phyloP scores from a whole-genome alignment of 345 rosid species.

The Populus ilicifolia region DNA sequence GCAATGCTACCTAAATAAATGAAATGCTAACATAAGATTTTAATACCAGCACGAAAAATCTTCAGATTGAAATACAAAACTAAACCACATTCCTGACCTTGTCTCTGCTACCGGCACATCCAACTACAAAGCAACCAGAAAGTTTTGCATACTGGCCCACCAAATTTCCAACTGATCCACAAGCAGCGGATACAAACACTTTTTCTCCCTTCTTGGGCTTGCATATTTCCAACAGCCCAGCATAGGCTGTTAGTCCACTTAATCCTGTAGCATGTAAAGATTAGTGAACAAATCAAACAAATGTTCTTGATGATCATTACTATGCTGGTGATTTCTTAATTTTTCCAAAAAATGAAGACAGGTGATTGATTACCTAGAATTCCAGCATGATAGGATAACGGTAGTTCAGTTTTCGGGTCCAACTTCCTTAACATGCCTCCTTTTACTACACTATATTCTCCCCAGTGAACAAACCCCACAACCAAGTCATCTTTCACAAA shows the following conservation, averaged over 20 bases:
- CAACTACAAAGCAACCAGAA: constrained; percentile 51
- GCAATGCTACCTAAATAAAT: constrained; percentile 35
- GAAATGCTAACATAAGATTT: neutral
- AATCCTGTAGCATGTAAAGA: constrained; percentile 26
- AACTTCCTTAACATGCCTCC: constrained; percentile 41
- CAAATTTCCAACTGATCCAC: constrained; percentile 48
- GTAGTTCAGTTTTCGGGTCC: constrained; percentile 52
- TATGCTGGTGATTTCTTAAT: neutral
- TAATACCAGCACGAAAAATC: neutral
- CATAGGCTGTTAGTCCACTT: constrained; percentile 53
- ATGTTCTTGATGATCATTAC: neutral
- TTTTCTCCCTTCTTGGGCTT: constrained; percentile 45
- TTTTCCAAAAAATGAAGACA: neutral
- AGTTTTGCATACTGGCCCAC: constrained; percentile 51
- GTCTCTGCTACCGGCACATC: constrained; percentile 40
- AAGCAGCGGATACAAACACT: constrained; percentile 49
- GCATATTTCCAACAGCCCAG: constrained; percentile 38
- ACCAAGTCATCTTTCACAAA: constrained; percentile 47
- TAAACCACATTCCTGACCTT: constrained; percentile 22
- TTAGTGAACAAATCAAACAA: neutral
- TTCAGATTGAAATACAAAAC: neutral
- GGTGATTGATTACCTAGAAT: constrained; percentile 35
- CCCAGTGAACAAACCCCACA: constrained; percentile 46
- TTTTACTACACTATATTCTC: constrained; percentile 42
- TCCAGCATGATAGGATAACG: constrained; percentile 51